Evolutionary conservation across 2,329 filamentous ascomycete genomes (phyloP).

Genomic region (Proliferodiscus dingleyae): DNA sequence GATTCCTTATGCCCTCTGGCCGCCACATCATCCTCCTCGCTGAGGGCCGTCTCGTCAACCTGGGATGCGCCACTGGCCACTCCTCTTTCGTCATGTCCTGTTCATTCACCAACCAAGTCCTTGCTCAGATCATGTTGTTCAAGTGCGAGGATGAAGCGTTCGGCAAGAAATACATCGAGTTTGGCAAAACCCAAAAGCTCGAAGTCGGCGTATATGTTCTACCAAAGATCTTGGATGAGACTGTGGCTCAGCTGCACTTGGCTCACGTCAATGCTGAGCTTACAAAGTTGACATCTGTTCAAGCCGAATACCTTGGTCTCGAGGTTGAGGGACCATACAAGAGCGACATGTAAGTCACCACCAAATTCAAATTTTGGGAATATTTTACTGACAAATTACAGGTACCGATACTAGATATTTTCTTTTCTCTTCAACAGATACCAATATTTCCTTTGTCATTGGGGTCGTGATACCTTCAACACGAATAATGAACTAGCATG

Average conservation of each 20-base stretch:
- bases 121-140: constrained; percentile 97
- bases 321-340: constrained; percentile 89
- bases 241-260: constrained; percentile 92
- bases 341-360: constrained; percentile 87
- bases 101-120: constrained; percentile 99
- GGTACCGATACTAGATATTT: constrained; percentile 34
- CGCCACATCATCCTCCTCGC: constrained; percentile 97
- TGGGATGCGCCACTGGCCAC: constrained; percentile 98
- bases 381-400: no score
- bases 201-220: constrained; percentile 90
- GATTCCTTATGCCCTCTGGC: constrained; percentile 89
- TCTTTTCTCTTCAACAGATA: constrained; percentile 5
- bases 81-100: constrained; percentile 99
- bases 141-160: constrained; percentile 87
- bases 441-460: background rate
- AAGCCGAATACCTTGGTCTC: constrained; percentile 93
- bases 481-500: constrained; percentile 54
- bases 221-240: constrained; percentile 98
- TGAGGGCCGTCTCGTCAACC: constrained; percentile 98
- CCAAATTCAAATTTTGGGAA: no score
- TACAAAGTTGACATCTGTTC: constrained; percentile 74
- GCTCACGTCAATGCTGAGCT: constrained; percentile 93
- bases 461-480: constrained; percentile 30
- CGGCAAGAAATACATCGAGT: constrained; percentile 92
- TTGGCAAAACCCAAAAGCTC: constrained; percentile 87